Evolutionary conservation across 805 yeast genomes (phyloP).

Genomic region (Wickerhamomyces hampshirensis): DNA sequence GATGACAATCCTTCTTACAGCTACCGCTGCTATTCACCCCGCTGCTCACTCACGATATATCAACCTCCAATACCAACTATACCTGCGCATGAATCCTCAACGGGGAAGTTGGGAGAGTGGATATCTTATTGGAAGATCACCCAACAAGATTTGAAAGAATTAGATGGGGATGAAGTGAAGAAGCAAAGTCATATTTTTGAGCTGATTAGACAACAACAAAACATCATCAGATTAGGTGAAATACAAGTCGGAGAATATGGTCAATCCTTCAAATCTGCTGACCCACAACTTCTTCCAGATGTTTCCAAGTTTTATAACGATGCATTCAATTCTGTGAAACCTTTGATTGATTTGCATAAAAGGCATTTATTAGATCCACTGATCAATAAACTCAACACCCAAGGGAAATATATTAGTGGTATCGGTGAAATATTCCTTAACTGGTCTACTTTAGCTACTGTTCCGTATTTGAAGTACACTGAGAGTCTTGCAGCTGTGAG

Average conservation of each 20-base stretch:
- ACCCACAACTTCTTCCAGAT: constrained; percentile 41
- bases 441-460: constrained; percentile 59
- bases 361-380: constrained; percentile 53
- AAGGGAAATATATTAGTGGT: constrained; percentile 62
- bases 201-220: constrained; percentile 64
- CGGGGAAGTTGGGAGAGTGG: constrained; percentile 46
- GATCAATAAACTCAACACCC: constrained; percentile 47
- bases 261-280: constrained; percentile 31
- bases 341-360: constrained; percentile 52
- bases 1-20: constrained; percentile 3
- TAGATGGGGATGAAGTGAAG: constrained; percentile 49
- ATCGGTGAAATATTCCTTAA: constrained; percentile 57
- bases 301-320: constrained; percentile 54
- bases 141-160: constrained; percentile 45
- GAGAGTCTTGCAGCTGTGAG: constrained; percentile 55
- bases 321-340: constrained; percentile 53
- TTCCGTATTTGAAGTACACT: constrained; percentile 55
- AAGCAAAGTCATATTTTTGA: constrained; percentile 76
- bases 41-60: constrained; percentile 28
- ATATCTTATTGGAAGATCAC: constrained; percentile 61
- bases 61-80: constrained; percentile 20
- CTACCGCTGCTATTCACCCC: constrained; percentile 29
- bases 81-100: constrained; percentile 12
- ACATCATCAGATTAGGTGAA: constrained; percentile 60
- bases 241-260: constrained; percentile 60